These are phyloP conservation scores for Tetrahymena thermophila DNA, from an alignment of 73 alveolate species.

Conservation along the genomic window DNA sequence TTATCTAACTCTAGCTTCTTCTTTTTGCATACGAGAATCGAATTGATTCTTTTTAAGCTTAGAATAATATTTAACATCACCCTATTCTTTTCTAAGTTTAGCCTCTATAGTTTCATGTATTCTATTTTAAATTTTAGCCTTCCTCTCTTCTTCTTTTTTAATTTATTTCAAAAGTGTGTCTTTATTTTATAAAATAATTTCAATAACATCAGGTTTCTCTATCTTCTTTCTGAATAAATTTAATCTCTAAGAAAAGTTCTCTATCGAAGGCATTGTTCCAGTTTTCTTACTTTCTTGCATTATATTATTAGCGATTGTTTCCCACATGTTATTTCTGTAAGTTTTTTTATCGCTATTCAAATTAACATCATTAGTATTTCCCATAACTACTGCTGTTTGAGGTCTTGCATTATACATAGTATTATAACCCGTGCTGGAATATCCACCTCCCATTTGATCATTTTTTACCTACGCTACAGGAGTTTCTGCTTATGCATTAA, in stretches of 20 bases:
- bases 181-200: constrained; percentile 14
- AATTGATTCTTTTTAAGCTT: constrained; percentile 23
- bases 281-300: constrained; percentile 13
- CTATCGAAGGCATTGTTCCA: constrained; percentile 33
- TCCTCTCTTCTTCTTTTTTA: constrained; percentile 24
- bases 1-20: constrained; percentile 5
- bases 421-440: neutral
- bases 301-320: constrained; percentile 23
- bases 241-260: constrained; percentile 24
- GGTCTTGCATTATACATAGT: neutral
- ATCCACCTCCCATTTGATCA: constrained; percentile 10
- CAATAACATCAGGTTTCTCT: constrained; percentile 26
- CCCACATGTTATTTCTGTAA: constrained; percentile 12
- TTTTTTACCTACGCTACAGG: neutral
- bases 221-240: constrained; percentile 21
- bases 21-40: constrained; percentile 24
- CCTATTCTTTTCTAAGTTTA: constrained; percentile 37
- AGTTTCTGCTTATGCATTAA: neutral
- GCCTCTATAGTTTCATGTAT: constrained; percentile 46
- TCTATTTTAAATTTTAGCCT: constrained; percentile 20
- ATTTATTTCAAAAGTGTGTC: constrained; percentile 26
- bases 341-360: neutral
- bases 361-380: neutral
- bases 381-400: neutral
- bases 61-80: constrained; percentile 40